Base-by-base conservation (phyloP, 2,329 filamentous ascomycete species). In the Pyrenochaeta sp. region DNA sequence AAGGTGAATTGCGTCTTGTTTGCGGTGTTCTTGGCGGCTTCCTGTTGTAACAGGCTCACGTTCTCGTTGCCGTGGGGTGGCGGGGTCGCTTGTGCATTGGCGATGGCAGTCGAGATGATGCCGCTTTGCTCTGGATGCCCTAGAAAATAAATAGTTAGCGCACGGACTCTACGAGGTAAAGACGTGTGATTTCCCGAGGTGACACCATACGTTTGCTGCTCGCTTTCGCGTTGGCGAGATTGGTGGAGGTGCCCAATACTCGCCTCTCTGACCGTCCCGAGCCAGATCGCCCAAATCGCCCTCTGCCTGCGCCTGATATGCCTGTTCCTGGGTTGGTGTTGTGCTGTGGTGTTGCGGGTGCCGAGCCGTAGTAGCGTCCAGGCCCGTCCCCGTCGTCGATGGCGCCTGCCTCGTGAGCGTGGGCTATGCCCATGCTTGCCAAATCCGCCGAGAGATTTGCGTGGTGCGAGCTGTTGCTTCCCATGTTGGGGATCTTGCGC, bases 1-100 rank as follows among this genome's bases (percentile, higher is more conserved):
- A 99, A 99, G 9, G 95, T 99, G 76, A 99, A 99, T 69, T 97
- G 92, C 0, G 91, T 90, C 55, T 93, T 92, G 5, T 90, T 86
- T 4, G 91, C 88, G 36, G 85, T 88, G 3, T 85, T 89, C 56
- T 83, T 82, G 5, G 83, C 78, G 19, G 85, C 81, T 75, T 90
- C 88, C 73, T 92, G 90, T 56, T 92, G 89, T 48, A 96, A 80
- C 58, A 93, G 83, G 76, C 90, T 94, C 62, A 90, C 83, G 77
- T 92, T 95, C 72, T 94, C 91, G 73, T 92, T 89, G 13, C 89
- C 90, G 72, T 76, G 61, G 50, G 67, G 67, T 15, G 72, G 68
- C 32, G 73, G 69, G 50, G 73, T 52, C 89, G 92, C 76, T 68
- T 78, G 72, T 28, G 93, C 92, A 73, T 92, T 96, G 59, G 93